These are phyloP conservation scores for Ceratobasidium sp. DNA, from an alignment of 1,284 basidiomycete genomes.

Conservation along the genomic window DNA sequence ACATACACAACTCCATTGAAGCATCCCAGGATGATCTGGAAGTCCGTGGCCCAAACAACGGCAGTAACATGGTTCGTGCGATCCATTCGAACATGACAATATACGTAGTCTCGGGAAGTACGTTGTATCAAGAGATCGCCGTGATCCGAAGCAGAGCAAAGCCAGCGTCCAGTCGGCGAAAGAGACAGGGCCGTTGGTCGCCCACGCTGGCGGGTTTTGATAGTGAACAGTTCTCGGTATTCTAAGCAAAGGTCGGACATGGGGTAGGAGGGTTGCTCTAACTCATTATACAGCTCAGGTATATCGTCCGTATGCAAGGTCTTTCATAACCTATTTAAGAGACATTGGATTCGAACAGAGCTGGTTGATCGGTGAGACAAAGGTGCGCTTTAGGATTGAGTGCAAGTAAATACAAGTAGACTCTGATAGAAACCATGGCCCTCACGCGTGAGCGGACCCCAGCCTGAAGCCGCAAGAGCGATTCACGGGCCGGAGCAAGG, in stretches of 20 bases:
- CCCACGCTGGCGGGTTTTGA: not conserved
- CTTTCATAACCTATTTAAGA: not conserved
- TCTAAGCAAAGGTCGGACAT: not conserved
- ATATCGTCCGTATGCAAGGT: not conserved
- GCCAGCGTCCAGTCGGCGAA: not conserved
- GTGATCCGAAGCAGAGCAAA: not conserved
- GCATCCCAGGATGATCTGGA: not conserved
- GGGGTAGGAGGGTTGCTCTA: not conserved
- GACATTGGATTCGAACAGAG: too few species aligned
- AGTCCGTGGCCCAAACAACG: not conserved
- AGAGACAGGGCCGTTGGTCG: not conserved
- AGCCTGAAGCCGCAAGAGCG: too few species aligned
- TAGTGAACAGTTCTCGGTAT: not conserved
- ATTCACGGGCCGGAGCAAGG: too few species aligned
- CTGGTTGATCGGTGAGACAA: too few species aligned
- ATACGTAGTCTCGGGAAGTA: not conserved
- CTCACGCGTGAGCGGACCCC: too few species aligned
- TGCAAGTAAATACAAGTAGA: too few species aligned
- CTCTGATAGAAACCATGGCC: too few species aligned
- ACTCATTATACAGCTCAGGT: too few species aligned
- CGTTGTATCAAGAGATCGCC: not conserved
- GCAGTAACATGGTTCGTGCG: not conserved
- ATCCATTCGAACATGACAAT: not conserved
- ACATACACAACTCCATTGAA: not conserved
- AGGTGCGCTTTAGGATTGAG: too few species aligned